A percentile compares a stretch with the other conserved stretches of the same genome.
phyloP scores from a whole-genome alignment of 305 asterid species.

The Ajuga reptans region DNA sequence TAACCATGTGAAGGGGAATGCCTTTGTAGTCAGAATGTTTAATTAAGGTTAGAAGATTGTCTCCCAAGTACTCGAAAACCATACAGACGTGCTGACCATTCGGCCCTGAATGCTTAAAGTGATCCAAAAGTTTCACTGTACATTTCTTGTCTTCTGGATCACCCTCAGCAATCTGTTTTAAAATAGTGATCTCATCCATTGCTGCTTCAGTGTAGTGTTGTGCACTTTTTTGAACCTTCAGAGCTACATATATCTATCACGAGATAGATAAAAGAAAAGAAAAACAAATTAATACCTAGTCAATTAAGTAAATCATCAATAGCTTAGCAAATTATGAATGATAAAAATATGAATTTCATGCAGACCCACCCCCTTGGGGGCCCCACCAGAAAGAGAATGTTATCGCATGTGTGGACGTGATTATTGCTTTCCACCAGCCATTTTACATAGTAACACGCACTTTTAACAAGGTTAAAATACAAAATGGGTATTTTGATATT shows the following conservation, averaged over 20 bases:
- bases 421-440: neutral
- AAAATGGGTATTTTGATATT: neutral
- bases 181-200: conserved; percentile 80
- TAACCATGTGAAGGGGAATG: conserved; percentile 60
- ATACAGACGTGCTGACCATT: conserved; percentile 95
- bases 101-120: conserved; percentile 91
- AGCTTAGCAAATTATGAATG: conserved; percentile 12
- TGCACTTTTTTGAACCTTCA: conserved; percentile 88
- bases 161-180: conserved; percentile 77
- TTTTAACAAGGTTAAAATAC: neutral
- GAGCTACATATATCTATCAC: conserved; percentile 62
- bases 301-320: neutral
- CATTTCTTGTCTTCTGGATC: conserved; percentile 69
- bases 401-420: no score
- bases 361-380: no score
- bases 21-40: conserved; percentile 72
- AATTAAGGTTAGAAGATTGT: conserved; percentile 74
- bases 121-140: conserved; percentile 79
- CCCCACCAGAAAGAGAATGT: no score
- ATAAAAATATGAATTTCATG: neutral
- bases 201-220: conserved; percentile 91
- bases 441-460: neutral
- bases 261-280: conserved; percentile 12
- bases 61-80: conserved; percentile 88
- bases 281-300: conserved; percentile 1